Evolutionary conservation across 2,329 filamentous ascomycete genomes (phyloP), one percentile per base, ranked within the genome.

Genomic region (Calonectria hawksworthii): DNA sequence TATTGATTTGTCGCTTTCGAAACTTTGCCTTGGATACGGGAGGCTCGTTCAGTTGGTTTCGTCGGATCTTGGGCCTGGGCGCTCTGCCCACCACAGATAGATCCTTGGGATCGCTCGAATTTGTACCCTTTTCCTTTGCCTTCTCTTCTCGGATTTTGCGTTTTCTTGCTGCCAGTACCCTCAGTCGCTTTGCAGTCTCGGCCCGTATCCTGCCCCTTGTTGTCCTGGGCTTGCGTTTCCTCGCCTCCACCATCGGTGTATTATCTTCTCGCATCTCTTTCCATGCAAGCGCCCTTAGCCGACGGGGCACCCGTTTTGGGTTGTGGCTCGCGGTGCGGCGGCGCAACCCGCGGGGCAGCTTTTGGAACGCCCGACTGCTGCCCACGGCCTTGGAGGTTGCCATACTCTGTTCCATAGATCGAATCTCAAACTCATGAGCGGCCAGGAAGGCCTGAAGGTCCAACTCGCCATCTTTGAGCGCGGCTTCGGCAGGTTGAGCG

Each of bases 261-360:
- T 98, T 98, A 82, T 99, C 96, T 71, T 98, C 94, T 21, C 88
- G 88, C 93, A 98, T 98, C 89, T 98, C 91, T 76, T 85, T 87
- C 80, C 88, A 90, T 1, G 95, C 96, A 78, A 94, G 90, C 50
- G 86, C 86, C 71, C 94, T 91, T 81, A 99, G 86, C 76, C 95
- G 88, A 82, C 93, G 94, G 3, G 97, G 97, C 21, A 99, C 93
- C 76, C 94, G 92, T 86, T 96, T 98, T 44, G 94, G 94, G 89
- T 99, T 98, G 86, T 99, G 97, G 84, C 96, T 98, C 26, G 96
- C 97, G 0, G 96, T 98, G 80, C 97, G 90, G 77, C 97, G 90
- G 78, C 97, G 90, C 90, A 99, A 87, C 65, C 93, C 93, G 78
- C 95, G 92, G 1, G 97, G 97, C 7, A 99, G 94, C 79, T 95